phyloP scores from a whole-genome alignment of 1,284 basidiomycete genomes.

The Pseudozyma thailandica region DNA sequence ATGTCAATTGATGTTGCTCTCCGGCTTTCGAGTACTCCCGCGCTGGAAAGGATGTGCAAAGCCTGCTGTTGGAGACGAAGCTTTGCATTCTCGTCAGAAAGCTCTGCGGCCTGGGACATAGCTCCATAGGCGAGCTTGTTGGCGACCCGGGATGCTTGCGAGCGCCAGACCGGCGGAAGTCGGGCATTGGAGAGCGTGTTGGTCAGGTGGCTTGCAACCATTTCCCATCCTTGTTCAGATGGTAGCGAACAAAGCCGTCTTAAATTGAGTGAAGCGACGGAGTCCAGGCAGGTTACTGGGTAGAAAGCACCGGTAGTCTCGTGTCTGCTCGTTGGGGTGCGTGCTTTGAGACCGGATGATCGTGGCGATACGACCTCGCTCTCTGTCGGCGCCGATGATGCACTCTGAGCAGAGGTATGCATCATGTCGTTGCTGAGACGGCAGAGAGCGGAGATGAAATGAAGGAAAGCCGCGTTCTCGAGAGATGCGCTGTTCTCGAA shows the following conservation, averaged over 20 bases:
- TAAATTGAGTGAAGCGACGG: slow-evolving; percentile 83
- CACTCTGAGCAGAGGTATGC: slow-evolving; percentile 11
- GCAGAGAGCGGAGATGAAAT: slow-evolving; percentile 84
- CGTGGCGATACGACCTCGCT: slow-evolving; percentile 15
- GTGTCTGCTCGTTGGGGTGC: slow-evolving; percentile 1
- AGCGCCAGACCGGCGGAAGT: slow-evolving; percentile 81
- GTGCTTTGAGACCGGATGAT: slow-evolving; percentile 11
- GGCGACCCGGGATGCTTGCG: slow-evolving; percentile 84
- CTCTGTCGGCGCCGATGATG: slow-evolving; percentile 3
- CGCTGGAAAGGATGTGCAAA: slow-evolving; percentile 81
- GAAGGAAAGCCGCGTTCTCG: slow-evolving; percentile 82
- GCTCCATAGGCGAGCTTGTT: slow-evolving; percentile 72
- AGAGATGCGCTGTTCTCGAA: slow-evolving; percentile 74
- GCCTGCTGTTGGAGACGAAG: slow-evolving; percentile 81
- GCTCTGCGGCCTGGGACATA: slow-evolving; percentile 71
- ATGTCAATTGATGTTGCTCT: slow-evolving; percentile 66
- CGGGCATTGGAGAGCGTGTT: slow-evolving; percentile 76
- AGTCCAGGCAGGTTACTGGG: slow-evolving; percentile 84
- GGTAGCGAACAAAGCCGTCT: slow-evolving; percentile 82
- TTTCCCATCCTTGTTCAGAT: slow-evolving; percentile 85
- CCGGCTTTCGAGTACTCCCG: slow-evolving; percentile 76
- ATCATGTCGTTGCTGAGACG: slow-evolving; percentile 75
- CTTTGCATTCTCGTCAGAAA: slow-evolving; percentile 68
- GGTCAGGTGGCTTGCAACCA: slow-evolving; percentile 81
- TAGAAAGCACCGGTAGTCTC: slow-evolving; percentile 70